phyloP scores from a whole-genome alignment of 192 early-diverging fungal species.

The Chytriomyces confervae region DNA sequence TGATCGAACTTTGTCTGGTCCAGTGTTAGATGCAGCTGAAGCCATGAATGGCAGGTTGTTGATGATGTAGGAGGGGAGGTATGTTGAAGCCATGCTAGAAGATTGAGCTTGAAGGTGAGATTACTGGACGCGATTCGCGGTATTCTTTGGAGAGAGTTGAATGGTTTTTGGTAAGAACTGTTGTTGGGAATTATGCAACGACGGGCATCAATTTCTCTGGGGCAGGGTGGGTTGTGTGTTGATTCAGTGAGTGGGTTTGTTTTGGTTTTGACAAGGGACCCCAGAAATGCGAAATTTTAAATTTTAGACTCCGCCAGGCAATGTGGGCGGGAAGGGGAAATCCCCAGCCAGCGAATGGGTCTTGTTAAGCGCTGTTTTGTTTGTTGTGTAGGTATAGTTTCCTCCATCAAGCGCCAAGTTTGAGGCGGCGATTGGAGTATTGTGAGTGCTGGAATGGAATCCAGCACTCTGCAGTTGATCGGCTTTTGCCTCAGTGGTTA shows the following conservation, averaged over 20 bases:
- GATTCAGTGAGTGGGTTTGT: not conserved
- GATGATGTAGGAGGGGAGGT: constrained; percentile 15
- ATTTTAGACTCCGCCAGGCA: too few species aligned
- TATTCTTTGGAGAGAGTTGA: not conserved
- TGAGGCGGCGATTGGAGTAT: too few species aligned
- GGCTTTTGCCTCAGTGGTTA: too few species aligned
- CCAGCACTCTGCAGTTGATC: too few species aligned
- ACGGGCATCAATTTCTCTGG: not conserved
- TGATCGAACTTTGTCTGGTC: too few species aligned
- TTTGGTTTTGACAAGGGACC: not conserved
- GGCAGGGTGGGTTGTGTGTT: not conserved
- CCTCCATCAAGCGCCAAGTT: too few species aligned
- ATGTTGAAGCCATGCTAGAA: constrained; percentile 24
- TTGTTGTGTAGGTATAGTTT: too few species aligned
- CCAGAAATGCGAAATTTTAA: not conserved
- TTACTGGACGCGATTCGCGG: not conserved
- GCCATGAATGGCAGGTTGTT: constrained; percentile 32
- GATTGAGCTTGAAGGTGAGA: not conserved
- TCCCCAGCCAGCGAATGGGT: too few species aligned
- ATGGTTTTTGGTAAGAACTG: not conserved
- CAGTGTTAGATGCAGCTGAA: not conserved
- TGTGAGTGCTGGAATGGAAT: too few species aligned
- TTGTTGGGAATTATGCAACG: not conserved
- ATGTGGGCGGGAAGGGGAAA: too few species aligned
- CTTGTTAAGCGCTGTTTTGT: too few species aligned